Evolutionary conservation across 2,329 filamentous ascomycete species (phyloP).

Genomic region (Simplicillium sp.): DNA sequence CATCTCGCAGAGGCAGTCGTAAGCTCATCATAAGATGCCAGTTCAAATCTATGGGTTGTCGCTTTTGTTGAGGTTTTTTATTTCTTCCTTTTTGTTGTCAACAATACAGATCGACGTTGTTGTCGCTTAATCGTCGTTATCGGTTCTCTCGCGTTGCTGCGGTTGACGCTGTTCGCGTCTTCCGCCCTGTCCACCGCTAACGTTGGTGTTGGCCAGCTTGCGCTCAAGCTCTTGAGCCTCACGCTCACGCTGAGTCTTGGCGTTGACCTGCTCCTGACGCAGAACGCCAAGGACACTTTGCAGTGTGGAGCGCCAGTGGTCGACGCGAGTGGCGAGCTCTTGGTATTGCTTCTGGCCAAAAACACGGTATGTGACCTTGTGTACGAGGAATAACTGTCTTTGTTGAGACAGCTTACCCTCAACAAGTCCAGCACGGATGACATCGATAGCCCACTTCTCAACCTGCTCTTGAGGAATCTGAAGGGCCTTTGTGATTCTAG

Average conservation of each 20-base stretch:
- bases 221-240: conserved; percentile 64
- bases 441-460: conserved; percentile 98
- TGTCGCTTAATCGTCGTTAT: conserved; percentile 43
- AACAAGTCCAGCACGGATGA: conserved; percentile 88
- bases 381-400: conserved; percentile 86
- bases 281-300: conserved; percentile 70
- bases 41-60: too few species aligned
- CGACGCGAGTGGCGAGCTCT: conserved; percentile 81
- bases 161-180: conserved; percentile 18
- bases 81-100: too few species aligned
- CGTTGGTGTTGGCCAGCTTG: conserved; percentile 41
- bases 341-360: conserved; percentile 98
- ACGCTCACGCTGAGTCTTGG: conserved; percentile 66
- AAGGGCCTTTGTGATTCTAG: conserved; percentile 72
- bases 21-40: too few species aligned
- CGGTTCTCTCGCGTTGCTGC: conserved; percentile 37
- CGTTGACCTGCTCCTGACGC: conserved; percentile 71
- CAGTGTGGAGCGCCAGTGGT: conserved; percentile 82
- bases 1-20: too few species aligned
- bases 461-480: conserved; percentile 77
- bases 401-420: conserved; percentile 95
- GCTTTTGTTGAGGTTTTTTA: too few species aligned
- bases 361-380: conserved; percentile 91
- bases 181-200: conserved; percentile 20
- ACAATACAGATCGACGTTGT: too few species aligned